Conservation (phyloP, 441 rosid species). For the Geranium incanum region DNA sequence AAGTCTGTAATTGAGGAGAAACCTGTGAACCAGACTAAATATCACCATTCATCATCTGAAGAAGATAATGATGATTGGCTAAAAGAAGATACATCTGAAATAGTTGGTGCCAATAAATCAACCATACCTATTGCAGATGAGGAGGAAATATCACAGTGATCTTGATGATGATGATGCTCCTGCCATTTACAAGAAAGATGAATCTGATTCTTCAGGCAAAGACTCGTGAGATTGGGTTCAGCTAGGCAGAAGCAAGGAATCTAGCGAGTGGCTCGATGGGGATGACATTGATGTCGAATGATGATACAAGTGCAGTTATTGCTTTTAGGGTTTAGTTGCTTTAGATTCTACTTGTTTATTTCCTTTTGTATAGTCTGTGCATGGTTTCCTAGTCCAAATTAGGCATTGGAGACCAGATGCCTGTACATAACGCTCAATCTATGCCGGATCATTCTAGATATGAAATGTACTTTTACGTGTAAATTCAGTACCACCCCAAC, state of each 20-base stretch:
- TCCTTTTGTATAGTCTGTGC: conserved; percentile 32
- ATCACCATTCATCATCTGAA: conserved; percentile 36
- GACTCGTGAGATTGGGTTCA: conserved; percentile 58
- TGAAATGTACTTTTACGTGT: not conserved
- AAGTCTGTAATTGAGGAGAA: conserved; percentile 66
- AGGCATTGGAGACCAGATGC: conserved; percentile 22
- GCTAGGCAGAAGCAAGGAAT: conserved; percentile 50
- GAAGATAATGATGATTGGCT: conserved; percentile 86
- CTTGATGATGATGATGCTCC: conserved; percentile 63
- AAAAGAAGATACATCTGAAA: conserved; percentile 64
- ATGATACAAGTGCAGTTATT: conserved; percentile 8
- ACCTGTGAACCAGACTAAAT: conserved; percentile 27
- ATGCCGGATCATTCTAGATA: conserved; percentile 18
- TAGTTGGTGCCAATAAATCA: conserved; percentile 32
- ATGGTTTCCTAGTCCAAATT: conserved; percentile 24
- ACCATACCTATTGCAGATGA: conserved; percentile 44
- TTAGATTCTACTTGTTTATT: conserved; percentile 7
- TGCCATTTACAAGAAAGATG: conserved; percentile 49
- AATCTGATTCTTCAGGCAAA: conserved; percentile 44
- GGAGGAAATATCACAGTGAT: conserved; percentile 83
- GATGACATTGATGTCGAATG: conserved; percentile 52
- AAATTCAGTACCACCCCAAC: conserved; percentile 5
- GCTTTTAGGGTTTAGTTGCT: conserved; percentile 13
- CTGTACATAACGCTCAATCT: conserved; percentile 34
- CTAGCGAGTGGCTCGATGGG: conserved; percentile 57